Conservation (phyloP, 345 rosid species). For the Excoecaria agallocha region DNA sequence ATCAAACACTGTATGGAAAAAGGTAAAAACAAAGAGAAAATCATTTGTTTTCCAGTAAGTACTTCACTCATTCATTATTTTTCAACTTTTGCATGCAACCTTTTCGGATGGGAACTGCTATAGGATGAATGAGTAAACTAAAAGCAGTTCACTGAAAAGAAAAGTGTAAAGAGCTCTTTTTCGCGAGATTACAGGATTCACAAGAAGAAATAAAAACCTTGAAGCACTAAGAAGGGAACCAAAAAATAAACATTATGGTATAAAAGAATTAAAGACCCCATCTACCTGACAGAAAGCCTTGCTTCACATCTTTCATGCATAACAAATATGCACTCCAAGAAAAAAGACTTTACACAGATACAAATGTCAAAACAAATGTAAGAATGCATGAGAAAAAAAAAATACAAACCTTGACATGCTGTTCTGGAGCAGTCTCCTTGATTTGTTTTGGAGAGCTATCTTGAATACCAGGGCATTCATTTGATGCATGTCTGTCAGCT, state of each 20-base stretch:
- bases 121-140: not conserved
- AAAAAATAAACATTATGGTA: too few relatives aligned
- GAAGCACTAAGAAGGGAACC: too few relatives aligned
- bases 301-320: not conserved
- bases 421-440: conserved; percentile 1
- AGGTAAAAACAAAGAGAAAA: not conserved
- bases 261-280: not conserved
- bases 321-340: not conserved
- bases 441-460: not conserved
- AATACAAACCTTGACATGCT: not conserved
- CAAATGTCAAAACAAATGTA: not conserved
- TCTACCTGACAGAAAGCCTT: not conserved
- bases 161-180: not conserved
- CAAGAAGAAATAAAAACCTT: too few relatives aligned
- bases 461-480: conserved; percentile 8
- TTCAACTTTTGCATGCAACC: not conserved
- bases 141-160: not conserved
- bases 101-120: too few relatives aligned
- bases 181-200: too few relatives aligned
- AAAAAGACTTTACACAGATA: not conserved
- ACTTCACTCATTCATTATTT: not conserved
- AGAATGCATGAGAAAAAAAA: not conserved
- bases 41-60: not conserved
- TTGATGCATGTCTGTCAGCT: not conserved
- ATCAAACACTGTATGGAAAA: not conserved